phyloP scores from a whole-genome alignment of 306 rosid species.

The Quercus cerris region DNA sequence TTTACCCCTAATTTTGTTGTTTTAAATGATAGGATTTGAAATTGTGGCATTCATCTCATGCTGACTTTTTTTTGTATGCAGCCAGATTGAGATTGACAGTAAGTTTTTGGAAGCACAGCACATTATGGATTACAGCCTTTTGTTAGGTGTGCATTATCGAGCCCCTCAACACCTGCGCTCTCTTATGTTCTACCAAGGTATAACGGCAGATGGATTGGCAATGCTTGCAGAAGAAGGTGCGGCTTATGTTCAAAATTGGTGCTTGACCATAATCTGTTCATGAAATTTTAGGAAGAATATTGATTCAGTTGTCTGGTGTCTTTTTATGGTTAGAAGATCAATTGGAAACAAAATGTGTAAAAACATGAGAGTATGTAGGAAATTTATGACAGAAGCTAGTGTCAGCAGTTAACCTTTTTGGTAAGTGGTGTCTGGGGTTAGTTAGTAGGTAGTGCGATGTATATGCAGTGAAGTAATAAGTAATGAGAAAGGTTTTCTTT shows the following conservation, averaged over 20 bases:
- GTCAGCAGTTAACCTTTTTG: neutral
- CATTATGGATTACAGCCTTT: constrained; percentile 97
- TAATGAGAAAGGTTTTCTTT: neutral
- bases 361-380: neutral
- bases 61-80: constrained; percentile 23
- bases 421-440: too few species aligned
- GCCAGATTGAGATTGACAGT: constrained; percentile 93
- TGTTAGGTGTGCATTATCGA: constrained; percentile 95
- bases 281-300: constrained; percentile 2
- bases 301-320: neutral
- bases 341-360: neutral
- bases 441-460: neutral
- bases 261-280: constrained; percentile 1
- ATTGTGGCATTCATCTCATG: neutral
- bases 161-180: constrained; percentile 85
- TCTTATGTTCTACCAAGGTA: constrained; percentile 33
- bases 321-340: neutral
- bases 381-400: neutral
- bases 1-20: neutral
- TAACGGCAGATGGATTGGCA: constrained; percentile 66
- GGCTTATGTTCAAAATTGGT: constrained; percentile 2
- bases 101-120: constrained; percentile 83
- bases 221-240: constrained; percentile 93
- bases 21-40: neutral
- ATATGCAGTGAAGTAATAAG: neutral